phyloP scores from a whole-genome alignment of 2,329 filamentous ascomycete genomes.

The Alternaria arbusti region DNA sequence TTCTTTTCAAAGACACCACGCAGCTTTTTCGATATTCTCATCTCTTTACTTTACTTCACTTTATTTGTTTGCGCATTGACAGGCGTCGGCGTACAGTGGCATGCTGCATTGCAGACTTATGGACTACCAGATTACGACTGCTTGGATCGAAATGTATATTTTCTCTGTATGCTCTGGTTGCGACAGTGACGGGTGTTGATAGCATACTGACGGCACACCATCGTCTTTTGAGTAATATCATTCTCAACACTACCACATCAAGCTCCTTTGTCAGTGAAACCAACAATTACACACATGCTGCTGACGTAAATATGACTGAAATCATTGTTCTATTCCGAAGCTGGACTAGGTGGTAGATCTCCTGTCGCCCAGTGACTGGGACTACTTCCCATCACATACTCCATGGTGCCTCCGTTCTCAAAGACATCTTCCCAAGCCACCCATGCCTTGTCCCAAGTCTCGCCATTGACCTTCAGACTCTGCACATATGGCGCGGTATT shows the following conservation, averaged over 20 bases:
- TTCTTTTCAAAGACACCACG: background rate
- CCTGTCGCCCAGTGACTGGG: conserved; percentile 66
- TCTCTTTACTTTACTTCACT: background rate
- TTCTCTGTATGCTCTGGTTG: background rate
- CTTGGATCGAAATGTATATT: background rate
- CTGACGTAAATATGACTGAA: background rate
- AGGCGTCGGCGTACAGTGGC: background rate
- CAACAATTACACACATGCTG: background rate
- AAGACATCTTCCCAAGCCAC: conserved; percentile 71
- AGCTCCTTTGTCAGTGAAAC: background rate
- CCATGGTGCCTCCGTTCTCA: conserved; percentile 62
- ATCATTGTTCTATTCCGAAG: conserved; percentile 26
- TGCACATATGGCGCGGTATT: conserved; percentile 65
- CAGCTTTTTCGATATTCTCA: background rate
- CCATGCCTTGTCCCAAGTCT: conserved; percentile 69
- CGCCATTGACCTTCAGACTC: conserved; percentile 69
- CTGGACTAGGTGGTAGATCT: conserved; percentile 66
- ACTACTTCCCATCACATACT: conserved; percentile 65
- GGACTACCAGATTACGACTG: background rate
- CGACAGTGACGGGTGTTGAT: background rate
- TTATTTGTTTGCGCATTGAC: background rate
- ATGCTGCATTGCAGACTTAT: background rate
- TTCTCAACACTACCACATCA: background rate
- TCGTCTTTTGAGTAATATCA: background rate
- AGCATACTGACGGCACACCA: background rate